These are phyloP conservation scores for Saururus chinensis DNA, from an alignment of 164 flowering plant genomes.

Conservation along the genomic window DNA sequence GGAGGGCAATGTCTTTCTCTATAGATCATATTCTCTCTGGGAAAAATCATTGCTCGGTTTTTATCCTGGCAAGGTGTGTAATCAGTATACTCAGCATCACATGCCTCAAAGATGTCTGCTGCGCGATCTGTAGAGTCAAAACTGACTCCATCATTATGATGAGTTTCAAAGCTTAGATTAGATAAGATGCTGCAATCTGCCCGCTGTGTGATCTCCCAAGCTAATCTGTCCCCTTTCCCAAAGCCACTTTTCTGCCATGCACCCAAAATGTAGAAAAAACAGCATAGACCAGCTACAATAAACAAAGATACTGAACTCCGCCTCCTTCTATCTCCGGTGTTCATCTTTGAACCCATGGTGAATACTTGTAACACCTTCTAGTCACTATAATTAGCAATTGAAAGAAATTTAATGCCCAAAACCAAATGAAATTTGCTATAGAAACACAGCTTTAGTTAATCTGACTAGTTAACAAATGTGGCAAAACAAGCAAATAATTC, in stretches of 20 bases:
- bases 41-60: conserved; percentile 87
- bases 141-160: conserved; percentile 39
- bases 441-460: no score
- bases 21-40: conserved; percentile 88
- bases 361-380: conserved; percentile 3
- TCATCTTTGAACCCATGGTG: conserved; percentile 54
- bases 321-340: conserved; percentile 31
- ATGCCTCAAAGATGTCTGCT: conserved; percentile 43
- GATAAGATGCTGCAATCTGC: conserved; percentile 47
- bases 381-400: conserved; percentile 1
- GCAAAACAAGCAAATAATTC: background rate
- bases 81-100: conserved; percentile 54
- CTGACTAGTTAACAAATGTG: background rate
- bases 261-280: conserved; percentile 78
- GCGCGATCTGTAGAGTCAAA: conserved; percentile 36
- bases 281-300: conserved; percentile 59
- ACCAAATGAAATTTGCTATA: no score
- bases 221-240: conserved; percentile 77
- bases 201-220: conserved; percentile 43
- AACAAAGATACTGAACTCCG: conserved; percentile 58
- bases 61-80: conserved; percentile 97
- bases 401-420: background rate
- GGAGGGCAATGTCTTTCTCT: conserved; percentile 94
- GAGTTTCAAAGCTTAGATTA: conserved; percentile 60
- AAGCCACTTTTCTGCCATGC: conserved; percentile 94